Evolutionary conservation across 495 filamentous ascomycete species (phyloP).

Genomic region (Xylaria longipes): DNA sequence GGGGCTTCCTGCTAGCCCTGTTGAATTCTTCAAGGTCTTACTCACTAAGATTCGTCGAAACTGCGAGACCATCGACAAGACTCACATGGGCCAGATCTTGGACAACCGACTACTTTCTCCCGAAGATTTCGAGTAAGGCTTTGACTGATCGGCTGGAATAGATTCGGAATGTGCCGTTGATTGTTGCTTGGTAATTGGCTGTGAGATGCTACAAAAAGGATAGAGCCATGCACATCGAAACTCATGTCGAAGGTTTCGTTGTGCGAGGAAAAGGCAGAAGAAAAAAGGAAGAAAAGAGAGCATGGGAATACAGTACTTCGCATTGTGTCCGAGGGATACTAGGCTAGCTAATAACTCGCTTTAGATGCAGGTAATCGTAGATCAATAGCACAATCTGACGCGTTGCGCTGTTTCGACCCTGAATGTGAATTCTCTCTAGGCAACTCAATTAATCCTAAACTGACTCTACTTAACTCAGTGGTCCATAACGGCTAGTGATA

Average conservation of each 20-base stretch:
- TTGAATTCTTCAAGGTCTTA: constrained; percentile 59
- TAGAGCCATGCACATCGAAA: too few relatives aligned
- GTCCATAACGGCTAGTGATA: too few relatives aligned
- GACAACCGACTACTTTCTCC: constrained; percentile 38
- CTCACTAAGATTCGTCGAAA: constrained; percentile 59
- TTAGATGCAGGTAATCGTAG: not conserved
- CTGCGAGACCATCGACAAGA: constrained; percentile 56
- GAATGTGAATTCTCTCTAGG: not conserved
- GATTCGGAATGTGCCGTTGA: not conserved
- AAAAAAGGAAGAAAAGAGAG: not conserved
- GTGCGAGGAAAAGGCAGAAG: not conserved
- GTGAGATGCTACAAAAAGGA: not conserved
- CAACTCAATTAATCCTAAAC: not conserved
- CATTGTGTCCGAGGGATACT: not conserved
- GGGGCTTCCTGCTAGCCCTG: constrained; percentile 56
- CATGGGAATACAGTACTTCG: not conserved
- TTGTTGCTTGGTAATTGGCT: constrained; percentile 1
- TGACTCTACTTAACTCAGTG: not conserved
- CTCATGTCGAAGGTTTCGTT: not conserved
- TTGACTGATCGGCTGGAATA: not conserved
- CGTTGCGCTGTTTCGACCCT: not conserved
- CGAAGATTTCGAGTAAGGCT: constrained; percentile 45
- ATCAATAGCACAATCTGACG: not conserved
- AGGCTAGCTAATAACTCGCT: not conserved
- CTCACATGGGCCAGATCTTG: constrained; percentile 62